These are phyloP conservation scores for Gossypium gossypioides DNA, from an alignment of 441 rosid genomes.

Conservation along the genomic window DNA sequence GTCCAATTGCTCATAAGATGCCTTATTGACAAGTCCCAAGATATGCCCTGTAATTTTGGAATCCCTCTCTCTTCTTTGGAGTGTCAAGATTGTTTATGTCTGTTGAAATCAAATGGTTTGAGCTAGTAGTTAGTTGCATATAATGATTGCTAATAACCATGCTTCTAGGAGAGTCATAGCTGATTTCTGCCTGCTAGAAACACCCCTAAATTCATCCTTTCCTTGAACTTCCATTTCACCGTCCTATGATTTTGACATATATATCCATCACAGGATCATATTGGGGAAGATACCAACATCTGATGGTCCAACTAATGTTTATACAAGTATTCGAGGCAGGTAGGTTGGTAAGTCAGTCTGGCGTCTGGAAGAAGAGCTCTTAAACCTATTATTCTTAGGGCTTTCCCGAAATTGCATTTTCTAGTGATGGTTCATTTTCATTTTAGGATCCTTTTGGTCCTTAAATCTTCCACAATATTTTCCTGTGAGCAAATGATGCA, in stretches of 20 bases:
- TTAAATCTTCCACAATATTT: background rate
- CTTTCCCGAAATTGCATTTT: conserved; percentile 12
- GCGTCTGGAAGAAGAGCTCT: conserved; percentile 19
- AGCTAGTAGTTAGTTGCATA: background rate
- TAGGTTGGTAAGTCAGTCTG: conserved; percentile 75
- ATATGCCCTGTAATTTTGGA: background rate
- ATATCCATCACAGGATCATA: conserved; percentile 72
- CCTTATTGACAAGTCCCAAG: background rate
- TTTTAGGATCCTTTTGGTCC: conserved; percentile 1
- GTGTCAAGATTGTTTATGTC: background rate
- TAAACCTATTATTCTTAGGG: conserved; percentile 16
- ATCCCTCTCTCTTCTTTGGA: background rate
- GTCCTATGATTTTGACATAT: conserved; percentile 21
- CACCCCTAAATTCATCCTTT: conserved; percentile 27
- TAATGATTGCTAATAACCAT: background rate
- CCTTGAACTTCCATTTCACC: conserved; percentile 27
- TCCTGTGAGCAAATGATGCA: background rate
- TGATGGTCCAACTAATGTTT: conserved; percentile 81
- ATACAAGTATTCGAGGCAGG: conserved; percentile 77
- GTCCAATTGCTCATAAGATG: background rate
- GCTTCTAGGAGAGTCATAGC: conserved; percentile 14
- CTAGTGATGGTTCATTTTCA: conserved; percentile 13
- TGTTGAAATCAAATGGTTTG: conserved; percentile 10
- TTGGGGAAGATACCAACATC: conserved; percentile 88
- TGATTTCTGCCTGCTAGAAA: conserved; percentile 12